Evolutionary conservation across 495 filamentous ascomycete species (phyloP), one percentile per base, ranked within the genome.

Genomic region (Sporormia fimetaria): DNA sequence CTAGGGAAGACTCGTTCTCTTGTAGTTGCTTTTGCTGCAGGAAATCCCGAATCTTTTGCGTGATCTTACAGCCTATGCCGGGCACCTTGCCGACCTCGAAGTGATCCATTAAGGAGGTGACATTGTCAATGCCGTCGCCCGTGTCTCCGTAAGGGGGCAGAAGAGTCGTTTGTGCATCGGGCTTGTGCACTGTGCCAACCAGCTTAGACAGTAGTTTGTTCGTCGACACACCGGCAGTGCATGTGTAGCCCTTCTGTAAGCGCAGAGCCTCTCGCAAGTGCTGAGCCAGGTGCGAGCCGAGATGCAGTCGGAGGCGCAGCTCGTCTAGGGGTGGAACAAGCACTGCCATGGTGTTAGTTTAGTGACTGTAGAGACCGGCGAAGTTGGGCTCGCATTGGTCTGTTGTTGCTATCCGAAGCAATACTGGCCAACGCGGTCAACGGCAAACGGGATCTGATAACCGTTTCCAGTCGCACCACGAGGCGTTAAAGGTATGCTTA

Each of bases 131-230:
- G 1, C 31, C 41, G 8, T 33, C 41, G 21, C 50, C 6, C 6
- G 8, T 33, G 30, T 6, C 15, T 7, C n/a, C 7, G 25, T 75
- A 75, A 2, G 80, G 76, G 8, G 78, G 73, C 4, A 92, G 60
- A 2, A 96, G 73, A 4, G 81, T 81, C 0, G 88, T 94, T 55
- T 93, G 88, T 37, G 73, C 77, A 32, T 79, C 77, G 0, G 88
- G 88, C 60, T 94, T 94, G 56, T 94, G 74, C 28, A 79, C 62
- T 63, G 74, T 84, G 14, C 88, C 88, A 17, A 76, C 83, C 20
- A 96, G 65, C 56, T 96, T 96, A 21, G 82, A 75, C 20, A 88
- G 67, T 2, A 87, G 54, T 57, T 94, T 94, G 33, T 76, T 84
- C 3, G 83, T 93, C 2, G 85, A 77, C 2, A 94, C 76, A 7